These are phyloP conservation scores for Pyrenophora graminea DNA, from an alignment of 2,329 filamentous ascomycete species.

Conservation along the genomic window DNA sequence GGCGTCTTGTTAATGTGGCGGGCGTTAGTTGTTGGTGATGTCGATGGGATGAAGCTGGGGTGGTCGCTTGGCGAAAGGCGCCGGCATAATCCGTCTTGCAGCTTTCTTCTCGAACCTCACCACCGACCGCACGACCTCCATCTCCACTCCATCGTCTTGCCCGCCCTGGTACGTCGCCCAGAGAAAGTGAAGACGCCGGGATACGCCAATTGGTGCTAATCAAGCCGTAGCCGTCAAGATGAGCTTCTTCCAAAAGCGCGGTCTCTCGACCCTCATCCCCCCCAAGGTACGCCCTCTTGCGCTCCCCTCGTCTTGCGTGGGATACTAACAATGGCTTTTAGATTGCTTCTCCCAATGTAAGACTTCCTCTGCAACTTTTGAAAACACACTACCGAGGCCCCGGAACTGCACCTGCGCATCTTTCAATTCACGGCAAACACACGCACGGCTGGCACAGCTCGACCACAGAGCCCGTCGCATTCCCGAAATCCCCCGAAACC, in stretches of 20 bases:
- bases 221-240: constrained; percentile 64
- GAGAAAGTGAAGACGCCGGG: constrained; percentile 8
- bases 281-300: constrained; percentile 75
- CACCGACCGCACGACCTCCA: constrained; percentile 36
- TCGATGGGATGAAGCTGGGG: constrained; percentile 28
- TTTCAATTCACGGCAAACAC: constrained; percentile 23
- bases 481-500: neutral
- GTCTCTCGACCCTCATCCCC: constrained; percentile 97
- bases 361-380: constrained; percentile 42
- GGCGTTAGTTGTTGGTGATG: constrained; percentile 21
- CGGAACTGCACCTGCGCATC: constrained; percentile 8
- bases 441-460: constrained; percentile 8
- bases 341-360: constrained; percentile 84
- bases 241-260: constrained; percentile 89
- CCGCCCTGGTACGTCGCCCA: constrained; percentile 38
- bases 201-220: constrained; percentile 45
- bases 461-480: neutral
- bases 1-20: constrained; percentile 22
- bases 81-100: constrained; percentile 35
- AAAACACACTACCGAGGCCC: constrained; percentile 15
- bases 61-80: constrained; percentile 22
- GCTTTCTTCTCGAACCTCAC: constrained; percentile 39
- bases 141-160: constrained; percentile 44
- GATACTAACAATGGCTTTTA: constrained; percentile 52
- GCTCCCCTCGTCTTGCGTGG: constrained; percentile 12